Base-by-base conservation (phyloP, 306 rosid species). In the Prunus davidiana region DNA sequence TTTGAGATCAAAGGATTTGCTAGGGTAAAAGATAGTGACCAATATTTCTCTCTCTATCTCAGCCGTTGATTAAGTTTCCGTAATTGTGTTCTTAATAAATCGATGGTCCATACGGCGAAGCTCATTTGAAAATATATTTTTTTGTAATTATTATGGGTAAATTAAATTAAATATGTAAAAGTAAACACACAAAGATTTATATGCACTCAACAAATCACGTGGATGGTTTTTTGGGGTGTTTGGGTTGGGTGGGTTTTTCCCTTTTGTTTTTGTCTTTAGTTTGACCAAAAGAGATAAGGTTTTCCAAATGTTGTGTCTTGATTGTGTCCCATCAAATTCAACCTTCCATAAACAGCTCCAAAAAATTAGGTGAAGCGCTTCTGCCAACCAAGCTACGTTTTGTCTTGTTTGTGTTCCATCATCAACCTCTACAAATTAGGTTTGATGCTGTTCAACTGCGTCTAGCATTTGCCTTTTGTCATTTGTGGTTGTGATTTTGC, bases 1-100 rank as follows among this genome's bases (percentile, higher is more conserved):
- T 89, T 85, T 83, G 64, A 43, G 24, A 8, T 60, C 4, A 13
- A 57, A 13, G 43, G 67, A 41, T 15, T 58, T 27, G 67, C 41
- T 28, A 28, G 67, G 67, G 43, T 34, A 34, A 30, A 64, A 32
- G 43, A 25, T 28, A 5, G 34, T 56, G 27, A 38, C 51, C n/a
- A 50, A 14, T 27, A 38, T 62, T 34, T 70, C 11, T 32, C 25
- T 66, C 64, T 56, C 10, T 27, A 13, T 43, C 9, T 34, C 41
- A 45, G 56, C 71, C 75, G 60, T 71, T 25, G 78, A 56, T 66
- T 10, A 16, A 4, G 2, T 54, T 63, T 16, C 3, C 8, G 5
- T 30, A 27, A 64, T 64, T 38, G 5, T 10, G 2, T 16, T 32
- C 14, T 22, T 5, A 30, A n/a, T 34, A 65, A 14, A 30, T 79